Conservation (phyloP, 2,329 filamentous ascomycete species). For the Fusarium luffae region DNA sequence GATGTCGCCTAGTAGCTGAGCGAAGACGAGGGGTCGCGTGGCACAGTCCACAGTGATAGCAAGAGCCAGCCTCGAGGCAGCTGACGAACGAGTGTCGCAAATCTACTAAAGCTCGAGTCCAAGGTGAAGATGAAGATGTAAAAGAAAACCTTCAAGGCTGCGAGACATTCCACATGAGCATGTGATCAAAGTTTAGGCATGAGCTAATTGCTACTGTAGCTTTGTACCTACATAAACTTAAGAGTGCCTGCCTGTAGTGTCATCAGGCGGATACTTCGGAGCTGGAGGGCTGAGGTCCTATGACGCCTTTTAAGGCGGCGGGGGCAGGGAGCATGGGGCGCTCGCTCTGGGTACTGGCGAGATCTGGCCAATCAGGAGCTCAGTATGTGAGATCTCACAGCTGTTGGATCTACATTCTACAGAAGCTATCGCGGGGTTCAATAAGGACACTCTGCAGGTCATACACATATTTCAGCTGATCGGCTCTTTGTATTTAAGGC, state of each 20-base stretch:
- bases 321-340: constrained; percentile 3
- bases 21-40: constrained; percentile 38
- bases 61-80: constrained; percentile 29
- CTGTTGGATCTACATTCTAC: constrained; percentile 18
- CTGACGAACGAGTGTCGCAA: neutral
- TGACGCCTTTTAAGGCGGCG: constrained; percentile 32
- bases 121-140: constrained; percentile 12
- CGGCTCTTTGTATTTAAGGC: neutral
- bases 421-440: constrained; percentile 17
- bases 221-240: neutral
- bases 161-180: constrained; percentile 41
- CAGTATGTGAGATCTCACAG: constrained; percentile 22
- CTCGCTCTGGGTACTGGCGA: constrained; percentile 21
- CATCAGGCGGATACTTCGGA: constrained; percentile 44
- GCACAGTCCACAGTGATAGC: constrained; percentile 13
- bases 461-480: constrained; percentile 26
- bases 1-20: constrained; percentile 9
- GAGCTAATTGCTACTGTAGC: constrained; percentile 10
- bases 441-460: constrained; percentile 6
- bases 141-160: constrained; percentile 20
- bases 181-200: constrained; percentile 36
- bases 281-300: constrained; percentile 26
- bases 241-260: constrained; percentile 23
- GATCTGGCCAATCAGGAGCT: constrained; percentile 33
- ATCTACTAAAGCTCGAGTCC: constrained; percentile 14